Evolutionary conservation across 2,329 filamentous ascomycete genomes (phyloP).

Genomic region (Talaromyces sp.): DNA sequence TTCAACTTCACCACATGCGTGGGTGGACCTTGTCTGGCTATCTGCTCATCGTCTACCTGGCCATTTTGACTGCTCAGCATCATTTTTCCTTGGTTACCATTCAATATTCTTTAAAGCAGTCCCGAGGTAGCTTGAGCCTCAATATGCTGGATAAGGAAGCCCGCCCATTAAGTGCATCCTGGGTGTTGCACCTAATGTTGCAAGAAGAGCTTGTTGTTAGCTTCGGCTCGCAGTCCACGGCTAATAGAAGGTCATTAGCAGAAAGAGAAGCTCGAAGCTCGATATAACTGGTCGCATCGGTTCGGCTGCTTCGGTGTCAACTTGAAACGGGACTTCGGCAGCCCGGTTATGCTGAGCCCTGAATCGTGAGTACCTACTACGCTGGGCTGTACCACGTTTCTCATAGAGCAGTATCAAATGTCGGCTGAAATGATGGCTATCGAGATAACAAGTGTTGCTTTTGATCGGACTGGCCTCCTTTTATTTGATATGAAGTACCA

Average conservation of each 20-base stretch:
- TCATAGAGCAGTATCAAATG: neutral
- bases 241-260: neutral
- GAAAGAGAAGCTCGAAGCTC: neutral
- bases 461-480: neutral
- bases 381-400: neutral
- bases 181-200: neutral
- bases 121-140: neutral
- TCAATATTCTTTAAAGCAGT: neutral
- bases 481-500: neutral
- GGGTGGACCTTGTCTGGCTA: neutral
- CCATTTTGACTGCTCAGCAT: neutral
- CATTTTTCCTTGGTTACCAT: neutral
- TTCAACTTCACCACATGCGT: neutral
- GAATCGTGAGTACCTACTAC: neutral
- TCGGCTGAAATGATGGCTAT: neutral
- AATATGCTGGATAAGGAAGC: neutral
- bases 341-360: neutral
- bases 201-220: neutral
- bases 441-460: neutral
- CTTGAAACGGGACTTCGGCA: neutral
- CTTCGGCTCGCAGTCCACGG: neutral
- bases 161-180: neutral
- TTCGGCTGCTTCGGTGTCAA: neutral
- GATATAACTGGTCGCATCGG: neutral
- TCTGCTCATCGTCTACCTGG: neutral